Conservation (phyloP, 495 filamentous ascomycete species). For the Penicillium mononematosum region DNA sequence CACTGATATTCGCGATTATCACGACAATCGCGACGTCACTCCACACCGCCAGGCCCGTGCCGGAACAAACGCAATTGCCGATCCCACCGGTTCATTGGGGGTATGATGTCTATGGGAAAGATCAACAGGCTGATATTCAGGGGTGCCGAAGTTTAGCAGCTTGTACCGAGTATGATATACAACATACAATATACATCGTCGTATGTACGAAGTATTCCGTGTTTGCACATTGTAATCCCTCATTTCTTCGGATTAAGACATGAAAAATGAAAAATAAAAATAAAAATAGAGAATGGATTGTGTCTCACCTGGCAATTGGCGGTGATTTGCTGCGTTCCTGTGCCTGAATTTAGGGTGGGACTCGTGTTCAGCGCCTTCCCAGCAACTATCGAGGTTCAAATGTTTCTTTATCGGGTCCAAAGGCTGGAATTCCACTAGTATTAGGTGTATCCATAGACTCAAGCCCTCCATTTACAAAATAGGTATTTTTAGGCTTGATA, state of each 20-base stretch:
- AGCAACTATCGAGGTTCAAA: neutral
- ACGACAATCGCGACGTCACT: neutral
- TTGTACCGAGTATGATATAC: neutral
- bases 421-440: neutral
- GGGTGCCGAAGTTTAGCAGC: slow-evolving; percentile 14
- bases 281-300: neutral
- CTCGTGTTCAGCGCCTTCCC: neutral
- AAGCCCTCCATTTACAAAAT: neutral
- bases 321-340: neutral
- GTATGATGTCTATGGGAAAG: slow-evolving; percentile 11
- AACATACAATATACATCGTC: neutral
- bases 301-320: neutral
- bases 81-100: slow-evolving; percentile 25
- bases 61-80: slow-evolving; percentile 12
- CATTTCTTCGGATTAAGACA: neutral
- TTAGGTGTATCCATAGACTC: neutral
- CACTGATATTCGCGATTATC: slow-evolving; percentile 3
- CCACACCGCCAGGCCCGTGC: slow-evolving; percentile 15
- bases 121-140: slow-evolving; percentile 28
- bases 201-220: neutral
- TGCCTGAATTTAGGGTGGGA: neutral
- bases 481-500: neutral
- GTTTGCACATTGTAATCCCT: neutral
- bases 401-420: neutral
- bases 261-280: neutral